Evolutionary conservation across 768 basidiomycete genomes (phyloP).

Genomic region (Tricholoma saponaceum): DNA sequence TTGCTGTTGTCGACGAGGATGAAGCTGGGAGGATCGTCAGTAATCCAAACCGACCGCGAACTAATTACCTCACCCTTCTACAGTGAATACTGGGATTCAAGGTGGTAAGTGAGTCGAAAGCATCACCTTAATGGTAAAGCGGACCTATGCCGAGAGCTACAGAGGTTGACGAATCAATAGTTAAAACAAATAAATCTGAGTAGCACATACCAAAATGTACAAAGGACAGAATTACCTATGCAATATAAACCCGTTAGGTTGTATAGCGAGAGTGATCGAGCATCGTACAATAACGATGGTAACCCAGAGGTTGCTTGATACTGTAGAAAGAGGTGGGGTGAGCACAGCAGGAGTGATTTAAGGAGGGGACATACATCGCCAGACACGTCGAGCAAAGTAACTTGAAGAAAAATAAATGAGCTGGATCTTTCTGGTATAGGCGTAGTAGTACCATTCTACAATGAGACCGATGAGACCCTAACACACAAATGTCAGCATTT

Average conservation of each 20-base stretch:
- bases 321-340: constrained; percentile 20
- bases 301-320: constrained; percentile 39
- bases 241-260: not conserved
- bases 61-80: constrained; percentile 31
- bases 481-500: not conserved
- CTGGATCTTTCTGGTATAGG: not conserved
- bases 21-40: constrained; percentile 22
- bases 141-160: constrained; percentile 39
- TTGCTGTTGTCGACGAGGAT: constrained; percentile 26
- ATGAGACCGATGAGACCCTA: constrained; percentile 47
- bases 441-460: constrained; percentile 35
- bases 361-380: constrained; percentile 34
- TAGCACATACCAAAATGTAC: constrained; percentile 39
- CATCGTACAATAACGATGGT: constrained; percentile 38
- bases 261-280: not conserved
- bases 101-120: constrained; percentile 2
- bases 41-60: not conserved
- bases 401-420: constrained; percentile 19
- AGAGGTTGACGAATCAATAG: not conserved
- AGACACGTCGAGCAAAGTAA: constrained; percentile 51
- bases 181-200: not conserved
- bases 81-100: constrained; percentile 37
- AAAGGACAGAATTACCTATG: constrained; percentile 33
- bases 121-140: constrained; percentile 7
- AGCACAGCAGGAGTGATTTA: not conserved